Evolutionary conservation across 2,329 filamentous ascomycete species (phyloP).

Genomic region (Seiridium unicorne): DNA sequence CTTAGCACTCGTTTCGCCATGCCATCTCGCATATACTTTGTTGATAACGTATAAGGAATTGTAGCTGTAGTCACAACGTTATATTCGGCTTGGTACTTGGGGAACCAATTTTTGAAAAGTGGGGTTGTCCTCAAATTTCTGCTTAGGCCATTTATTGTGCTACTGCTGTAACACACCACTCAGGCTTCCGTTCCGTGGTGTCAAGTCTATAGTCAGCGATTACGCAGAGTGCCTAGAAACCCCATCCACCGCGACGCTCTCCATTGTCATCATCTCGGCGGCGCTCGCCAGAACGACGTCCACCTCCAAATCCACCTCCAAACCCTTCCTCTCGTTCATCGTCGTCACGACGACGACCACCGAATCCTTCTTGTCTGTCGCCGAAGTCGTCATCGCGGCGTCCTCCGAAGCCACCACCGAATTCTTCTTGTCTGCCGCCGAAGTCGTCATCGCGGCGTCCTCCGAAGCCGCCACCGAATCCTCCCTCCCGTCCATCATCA

Average conservation of each 20-base stretch:
- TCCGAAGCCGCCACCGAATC: conserved; percentile 2
- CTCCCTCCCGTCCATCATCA: conserved; percentile 5
- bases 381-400: conserved; percentile 4
- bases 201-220: background rate
- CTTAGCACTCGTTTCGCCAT: too few relatives aligned
- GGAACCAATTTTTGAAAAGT: too few relatives aligned
- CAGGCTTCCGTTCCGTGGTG: too few relatives aligned
- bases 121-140: background rate
- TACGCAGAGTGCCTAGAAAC: conserved; percentile 12
- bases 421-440: conserved; percentile 1
- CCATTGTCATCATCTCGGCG: conserved; percentile 17
- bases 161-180: background rate
- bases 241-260: conserved; percentile 16
- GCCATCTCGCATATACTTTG: too few relatives aligned
- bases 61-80: too few relatives aligned
- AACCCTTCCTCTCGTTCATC: conserved; percentile 10
- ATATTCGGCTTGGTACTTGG: too few relatives aligned
- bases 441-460: conserved; percentile 4
- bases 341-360: conserved; percentile 14
- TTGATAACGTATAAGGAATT: too few relatives aligned
- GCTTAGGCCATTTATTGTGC: background rate
- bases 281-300: conserved; percentile 4
- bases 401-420: conserved; percentile 4
- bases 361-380: conserved; percentile 4
- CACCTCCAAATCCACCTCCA: too few relatives aligned